Evolutionary conservation across 108 stramenopile genomes (phyloP).

Genomic region (Skeletonema potamos): DNA sequence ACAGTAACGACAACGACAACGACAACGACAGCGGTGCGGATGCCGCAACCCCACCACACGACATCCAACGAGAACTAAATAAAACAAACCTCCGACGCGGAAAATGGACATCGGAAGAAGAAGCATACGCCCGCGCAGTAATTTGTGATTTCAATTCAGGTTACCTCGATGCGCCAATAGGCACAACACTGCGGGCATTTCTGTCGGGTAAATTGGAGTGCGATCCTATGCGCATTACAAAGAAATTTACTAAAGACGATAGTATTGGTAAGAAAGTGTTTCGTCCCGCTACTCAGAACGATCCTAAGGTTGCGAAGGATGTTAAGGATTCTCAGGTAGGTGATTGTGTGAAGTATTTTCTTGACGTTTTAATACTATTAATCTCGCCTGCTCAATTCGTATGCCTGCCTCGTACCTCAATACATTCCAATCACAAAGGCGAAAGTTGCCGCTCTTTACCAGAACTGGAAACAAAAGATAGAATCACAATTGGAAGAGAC

Average conservation of each 20-base stretch:
- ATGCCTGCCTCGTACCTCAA: slow-evolving; percentile 2
- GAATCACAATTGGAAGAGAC: slow-evolving; percentile 78
- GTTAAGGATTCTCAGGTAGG: slow-evolving; percentile 78
- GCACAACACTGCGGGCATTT: slow-evolving; percentile 93
- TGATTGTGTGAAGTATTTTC: background rate
- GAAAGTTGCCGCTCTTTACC: slow-evolving; percentile 66
- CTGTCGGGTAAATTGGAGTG: slow-evolving; percentile 96
- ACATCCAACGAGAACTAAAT: background rate
- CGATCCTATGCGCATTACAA: slow-evolving; percentile 99
- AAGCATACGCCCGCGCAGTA: slow-evolving; percentile 88
- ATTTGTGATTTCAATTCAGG: slow-evolving; percentile 95
- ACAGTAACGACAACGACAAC: background rate
- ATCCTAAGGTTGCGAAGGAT: slow-evolving; percentile 49
- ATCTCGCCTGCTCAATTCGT: background rate
- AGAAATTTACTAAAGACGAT: slow-evolving; percentile 96
- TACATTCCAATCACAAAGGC: slow-evolving; percentile 40
- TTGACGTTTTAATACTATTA: background rate
- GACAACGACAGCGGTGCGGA: background rate
- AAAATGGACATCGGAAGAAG: slow-evolving; percentile 96
- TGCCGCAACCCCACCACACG: background rate
- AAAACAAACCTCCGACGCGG: slow-evolving; percentile 69
- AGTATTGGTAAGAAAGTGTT: slow-evolving; percentile 93
- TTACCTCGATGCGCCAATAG: slow-evolving; percentile 89
- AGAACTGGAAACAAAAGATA: slow-evolving; percentile 69
- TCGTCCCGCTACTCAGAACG: slow-evolving; percentile 67